Conservation (phyloP, 2,329 filamentous ascomycete species). For the Colletotrichum caudatum region DNA sequence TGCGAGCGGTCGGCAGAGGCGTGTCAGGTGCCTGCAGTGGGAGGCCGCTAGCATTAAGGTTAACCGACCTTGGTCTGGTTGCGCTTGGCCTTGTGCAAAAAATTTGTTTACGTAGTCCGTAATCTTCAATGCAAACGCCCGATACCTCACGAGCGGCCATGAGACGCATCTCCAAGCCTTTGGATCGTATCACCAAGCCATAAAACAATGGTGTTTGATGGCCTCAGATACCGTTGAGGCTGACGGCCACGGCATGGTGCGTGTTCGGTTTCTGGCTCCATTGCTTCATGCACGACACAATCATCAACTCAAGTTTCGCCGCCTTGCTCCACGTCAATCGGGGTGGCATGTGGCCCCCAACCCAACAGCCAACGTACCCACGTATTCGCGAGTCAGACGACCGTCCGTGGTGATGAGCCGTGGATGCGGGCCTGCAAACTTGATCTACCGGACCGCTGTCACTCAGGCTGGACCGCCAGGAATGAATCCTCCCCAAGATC, state of each 20-base stretch:
- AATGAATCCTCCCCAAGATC: constrained; percentile 33
- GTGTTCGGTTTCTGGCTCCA: constrained; percentile 15
- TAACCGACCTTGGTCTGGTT: constrained; percentile 39
- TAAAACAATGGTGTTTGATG: constrained; percentile 20
- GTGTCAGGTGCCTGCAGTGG: constrained; percentile 41
- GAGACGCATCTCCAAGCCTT: background rate
- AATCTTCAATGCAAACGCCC: constrained; percentile 6
- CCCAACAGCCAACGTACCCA: constrained; percentile 14
- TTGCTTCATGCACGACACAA: constrained; percentile 27
- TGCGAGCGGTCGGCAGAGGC: constrained; percentile 39
- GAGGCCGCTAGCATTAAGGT: constrained; percentile 40
- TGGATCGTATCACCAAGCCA: constrained; percentile 7
- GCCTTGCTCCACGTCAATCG: constrained; percentile 12
- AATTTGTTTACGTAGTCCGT: constrained; percentile 5
- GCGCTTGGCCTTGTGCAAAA: constrained; percentile 26
- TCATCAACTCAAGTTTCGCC: constrained; percentile 29
- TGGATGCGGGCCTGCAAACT: constrained; percentile 13
- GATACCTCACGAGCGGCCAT: constrained; percentile 10
- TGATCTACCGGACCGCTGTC: constrained; percentile 32
- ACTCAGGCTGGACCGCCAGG: constrained; percentile 17
- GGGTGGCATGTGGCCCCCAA: background rate
- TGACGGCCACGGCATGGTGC: constrained; percentile 10
- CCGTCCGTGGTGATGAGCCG: constrained; percentile 26
- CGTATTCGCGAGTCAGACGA: constrained; percentile 34
- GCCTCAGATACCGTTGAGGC: background rate